Evolutionary conservation across 2,329 filamentous ascomycete genomes (phyloP).

Genomic region (Diaporthe helianthi): DNA sequence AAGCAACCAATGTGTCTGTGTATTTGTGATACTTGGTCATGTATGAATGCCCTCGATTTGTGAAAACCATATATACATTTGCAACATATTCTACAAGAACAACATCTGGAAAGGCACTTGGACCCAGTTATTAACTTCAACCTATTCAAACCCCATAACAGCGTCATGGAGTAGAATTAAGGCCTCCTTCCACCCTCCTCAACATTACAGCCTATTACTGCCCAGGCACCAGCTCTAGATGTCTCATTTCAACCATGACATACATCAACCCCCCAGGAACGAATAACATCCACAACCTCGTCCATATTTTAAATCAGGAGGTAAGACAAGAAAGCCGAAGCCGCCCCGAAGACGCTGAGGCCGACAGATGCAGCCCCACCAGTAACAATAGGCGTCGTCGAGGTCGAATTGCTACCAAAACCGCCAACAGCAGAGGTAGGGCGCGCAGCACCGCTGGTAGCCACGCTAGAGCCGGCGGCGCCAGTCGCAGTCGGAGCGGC

Average conservation of each 20-base stretch:
- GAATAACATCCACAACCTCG: too few relatives aligned
- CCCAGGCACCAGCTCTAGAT: too few relatives aligned
- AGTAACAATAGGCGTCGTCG: not conserved
- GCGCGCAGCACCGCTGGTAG: not conserved
- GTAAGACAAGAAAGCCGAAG: slow-evolving; percentile 19
- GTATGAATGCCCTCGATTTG: not conserved
- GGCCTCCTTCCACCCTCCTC: not conserved
- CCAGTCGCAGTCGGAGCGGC: not conserved
- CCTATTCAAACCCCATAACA: too few relatives aligned
- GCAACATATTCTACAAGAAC: not conserved
- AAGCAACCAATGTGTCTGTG: too few relatives aligned
- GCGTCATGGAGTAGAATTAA: not conserved
- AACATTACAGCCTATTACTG: too few relatives aligned
- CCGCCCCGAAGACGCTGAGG: slow-evolving; percentile 4
- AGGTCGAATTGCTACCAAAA: not conserved
- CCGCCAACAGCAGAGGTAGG: not conserved
- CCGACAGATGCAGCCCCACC: slow-evolving; percentile 9
- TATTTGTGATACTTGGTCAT: too few relatives aligned
- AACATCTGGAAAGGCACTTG: not conserved
- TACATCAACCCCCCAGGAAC: not conserved
- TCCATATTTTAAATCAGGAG: not conserved
- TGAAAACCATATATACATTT: not conserved
- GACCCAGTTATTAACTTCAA: not conserved
- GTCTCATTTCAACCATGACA: not conserved
- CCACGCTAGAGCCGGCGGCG: not conserved